Conservation (phyloP, 2,329 filamentous ascomycete species). For the Cryphonectria carpinicola region DNA sequence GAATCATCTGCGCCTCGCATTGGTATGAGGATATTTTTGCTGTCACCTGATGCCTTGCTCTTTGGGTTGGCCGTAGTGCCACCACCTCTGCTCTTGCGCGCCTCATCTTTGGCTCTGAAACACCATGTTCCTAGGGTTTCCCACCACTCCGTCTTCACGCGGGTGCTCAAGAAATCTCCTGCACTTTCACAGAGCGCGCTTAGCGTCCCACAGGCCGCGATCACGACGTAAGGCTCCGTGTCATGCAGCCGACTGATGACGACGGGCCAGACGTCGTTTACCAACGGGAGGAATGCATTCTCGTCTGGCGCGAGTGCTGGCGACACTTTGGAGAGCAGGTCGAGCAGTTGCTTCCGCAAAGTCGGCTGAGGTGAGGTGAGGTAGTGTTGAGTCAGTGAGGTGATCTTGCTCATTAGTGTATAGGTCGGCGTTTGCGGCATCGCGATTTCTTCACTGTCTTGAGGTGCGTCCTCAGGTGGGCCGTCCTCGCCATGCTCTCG, state of each 20-base stretch:
- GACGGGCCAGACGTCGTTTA: slow-evolving; percentile 91
- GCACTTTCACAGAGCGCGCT: slow-evolving; percentile 70
- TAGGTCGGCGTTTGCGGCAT: slow-evolving; percentile 76
- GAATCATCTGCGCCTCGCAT: slow-evolving; percentile 34
- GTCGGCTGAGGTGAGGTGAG: slow-evolving; percentile 82
- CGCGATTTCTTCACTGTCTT: slow-evolving; percentile 41
- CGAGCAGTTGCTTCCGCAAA: slow-evolving; percentile 77
- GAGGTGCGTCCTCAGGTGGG: slow-evolving; percentile 40
- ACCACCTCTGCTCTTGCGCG: slow-evolving; percentile 33
- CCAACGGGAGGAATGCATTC: slow-evolving; percentile 81
- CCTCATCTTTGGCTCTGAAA: slow-evolving; percentile 47
- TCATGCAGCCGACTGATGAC: slow-evolving; percentile 71
- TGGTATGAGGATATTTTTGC: slow-evolving; percentile 39
- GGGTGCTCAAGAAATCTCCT: slow-evolving; percentile 77
- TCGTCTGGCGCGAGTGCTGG: slow-evolving; percentile 76
- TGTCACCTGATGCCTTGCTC: neutral
- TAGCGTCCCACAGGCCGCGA: slow-evolving; percentile 72
- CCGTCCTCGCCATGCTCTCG: slow-evolving; percentile 39
- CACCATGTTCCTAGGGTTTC: slow-evolving; percentile 57
- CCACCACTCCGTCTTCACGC: slow-evolving; percentile 76
- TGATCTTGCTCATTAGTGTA: slow-evolving; percentile 78
- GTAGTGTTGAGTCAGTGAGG: slow-evolving; percentile 85
- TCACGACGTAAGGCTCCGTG: slow-evolving; percentile 67
- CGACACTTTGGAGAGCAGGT: slow-evolving; percentile 73
- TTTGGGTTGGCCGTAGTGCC: neutral